Evolutionary conservation across 208 protist species (phyloP).

Genomic region (Naegleria lovaniensis): DNA sequence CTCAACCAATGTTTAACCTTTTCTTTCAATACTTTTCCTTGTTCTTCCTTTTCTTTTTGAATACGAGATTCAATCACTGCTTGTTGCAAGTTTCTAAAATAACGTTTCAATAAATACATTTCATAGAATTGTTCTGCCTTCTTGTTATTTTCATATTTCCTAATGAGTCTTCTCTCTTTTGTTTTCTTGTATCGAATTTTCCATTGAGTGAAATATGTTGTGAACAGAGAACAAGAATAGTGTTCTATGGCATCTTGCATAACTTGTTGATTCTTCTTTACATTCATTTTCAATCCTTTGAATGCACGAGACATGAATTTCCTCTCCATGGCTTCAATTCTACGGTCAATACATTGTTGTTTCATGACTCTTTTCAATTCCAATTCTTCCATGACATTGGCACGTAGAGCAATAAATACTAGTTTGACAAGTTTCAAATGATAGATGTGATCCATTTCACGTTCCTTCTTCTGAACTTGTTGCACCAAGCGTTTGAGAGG

Average conservation of each 20-base stretch:
- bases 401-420: not conserved
- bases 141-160: not conserved
- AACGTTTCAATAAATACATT: not conserved
- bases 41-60: not conserved
- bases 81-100: not conserved
- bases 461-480: not conserved
- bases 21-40: not conserved
- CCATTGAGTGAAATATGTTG: not conserved
- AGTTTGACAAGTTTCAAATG: not conserved
- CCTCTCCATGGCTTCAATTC: not conserved
- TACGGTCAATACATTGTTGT: not conserved
- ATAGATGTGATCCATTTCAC: not conserved
- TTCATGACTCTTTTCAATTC: not conserved
- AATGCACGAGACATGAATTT: not conserved
- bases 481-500: not conserved
- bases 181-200: not conserved
- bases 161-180: not conserved
- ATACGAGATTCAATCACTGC: too few species aligned
- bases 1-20: not conserved
- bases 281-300: not conserved
- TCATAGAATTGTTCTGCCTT: not conserved
- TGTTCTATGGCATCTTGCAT: not conserved
- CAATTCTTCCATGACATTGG: not conserved
- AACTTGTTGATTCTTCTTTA: not conserved
- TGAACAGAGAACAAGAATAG: not conserved